Base-by-base conservation (phyloP, 2,329 filamentous ascomycete genomes). In the Fusarium sublunatum region DNA sequence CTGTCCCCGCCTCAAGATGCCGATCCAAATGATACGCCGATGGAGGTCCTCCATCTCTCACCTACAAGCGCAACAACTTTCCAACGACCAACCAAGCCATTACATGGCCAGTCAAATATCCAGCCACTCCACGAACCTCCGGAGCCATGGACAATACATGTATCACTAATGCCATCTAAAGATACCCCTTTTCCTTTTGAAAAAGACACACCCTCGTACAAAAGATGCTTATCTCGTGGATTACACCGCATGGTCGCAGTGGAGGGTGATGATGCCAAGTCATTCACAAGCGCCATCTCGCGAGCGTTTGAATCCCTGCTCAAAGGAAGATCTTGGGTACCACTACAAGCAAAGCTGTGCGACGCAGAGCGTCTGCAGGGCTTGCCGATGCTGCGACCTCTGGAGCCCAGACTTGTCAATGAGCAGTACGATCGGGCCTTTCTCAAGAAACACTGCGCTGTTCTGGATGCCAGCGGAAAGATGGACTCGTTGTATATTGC, bases 401-500 rank as follows among this genome's bases (percentile, higher is more conserved):
- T 87, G 12, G 81, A 83, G 8, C 59, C 76, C 2, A 67, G 73
- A 24, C 71, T 83, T n/a, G 61, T 81, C 31, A 75, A 77, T 40
- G 64, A 67, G 22, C 72, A 75, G 19, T 86, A 82, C 64, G 79
- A 86, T 66, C 72, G 79, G 41, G 78, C 81, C 7, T 87, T 87
- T 52, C 75, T 88, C 25, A 77, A 76, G 25, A 71, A 76, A 36
- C 76, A 86, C 70, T 87, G 85, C 64, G 85, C 83, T n/a, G 83
- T 86, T 4, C 78, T 81, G 44, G 82, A 85, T 42, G 75, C 77
- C 4, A 79, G 77, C 49, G 85, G 84, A 39, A 83, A 82, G 64
- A 82, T 86, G 24, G 83, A 86, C 64, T 86, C 84, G 19, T 72
- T 88, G 12, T 88, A 88, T 65, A 85, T 88, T 53, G 83, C 84